Evolutionary conservation across 1,284 basidiomycete genomes (phyloP).

Genomic region (Cryptococcus jaspeensis): DNA sequence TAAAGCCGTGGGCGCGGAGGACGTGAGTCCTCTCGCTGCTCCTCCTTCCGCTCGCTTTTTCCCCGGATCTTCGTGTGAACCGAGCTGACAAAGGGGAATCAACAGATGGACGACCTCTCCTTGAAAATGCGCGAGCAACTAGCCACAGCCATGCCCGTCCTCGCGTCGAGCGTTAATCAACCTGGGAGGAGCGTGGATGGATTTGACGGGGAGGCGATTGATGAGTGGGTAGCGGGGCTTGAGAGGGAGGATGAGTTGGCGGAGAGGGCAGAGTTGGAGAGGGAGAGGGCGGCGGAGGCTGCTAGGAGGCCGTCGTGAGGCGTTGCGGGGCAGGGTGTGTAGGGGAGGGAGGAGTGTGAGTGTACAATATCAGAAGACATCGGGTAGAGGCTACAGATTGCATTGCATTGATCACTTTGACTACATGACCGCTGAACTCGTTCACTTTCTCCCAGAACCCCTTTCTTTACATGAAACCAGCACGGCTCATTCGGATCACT

Average conservation of each 20-base stretch:
- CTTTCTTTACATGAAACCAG: too few relatives aligned
- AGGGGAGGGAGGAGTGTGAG: too few relatives aligned
- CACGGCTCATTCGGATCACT: slow-evolving; percentile 3
- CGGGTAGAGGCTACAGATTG: too few relatives aligned
- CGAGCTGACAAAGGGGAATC: background rate
- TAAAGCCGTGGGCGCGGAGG: slow-evolving; percentile 37
- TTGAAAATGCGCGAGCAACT: slow-evolving; percentile 32
- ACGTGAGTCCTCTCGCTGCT: slow-evolving; percentile 26
- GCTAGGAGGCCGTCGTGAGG: too few relatives aligned
- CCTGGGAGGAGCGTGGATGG: slow-evolving; percentile 17
- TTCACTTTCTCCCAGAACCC: too few relatives aligned
- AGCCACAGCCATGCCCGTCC: slow-evolving; percentile 25
- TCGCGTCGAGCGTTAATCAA: slow-evolving; percentile 13
- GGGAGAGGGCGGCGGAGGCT: too few relatives aligned
- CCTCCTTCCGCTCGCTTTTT: background rate
- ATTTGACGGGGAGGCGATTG: slow-evolving; percentile 14
- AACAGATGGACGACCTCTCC: slow-evolving; percentile 39
- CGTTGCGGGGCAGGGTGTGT: too few relatives aligned
- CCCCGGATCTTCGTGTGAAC: background rate
- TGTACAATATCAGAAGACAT: too few relatives aligned
- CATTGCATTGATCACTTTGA: too few relatives aligned
- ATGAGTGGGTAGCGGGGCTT: slow-evolving; percentile 15
- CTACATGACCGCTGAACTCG: too few relatives aligned
- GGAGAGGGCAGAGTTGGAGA: too few relatives aligned
- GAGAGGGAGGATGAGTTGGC: slow-evolving; percentile 13